Evolutionary conservation across 176 grass and related monocot species (phyloP), one percentile per base, ranked within the genome.

Genomic region (Aegilops speltoides): DNA sequence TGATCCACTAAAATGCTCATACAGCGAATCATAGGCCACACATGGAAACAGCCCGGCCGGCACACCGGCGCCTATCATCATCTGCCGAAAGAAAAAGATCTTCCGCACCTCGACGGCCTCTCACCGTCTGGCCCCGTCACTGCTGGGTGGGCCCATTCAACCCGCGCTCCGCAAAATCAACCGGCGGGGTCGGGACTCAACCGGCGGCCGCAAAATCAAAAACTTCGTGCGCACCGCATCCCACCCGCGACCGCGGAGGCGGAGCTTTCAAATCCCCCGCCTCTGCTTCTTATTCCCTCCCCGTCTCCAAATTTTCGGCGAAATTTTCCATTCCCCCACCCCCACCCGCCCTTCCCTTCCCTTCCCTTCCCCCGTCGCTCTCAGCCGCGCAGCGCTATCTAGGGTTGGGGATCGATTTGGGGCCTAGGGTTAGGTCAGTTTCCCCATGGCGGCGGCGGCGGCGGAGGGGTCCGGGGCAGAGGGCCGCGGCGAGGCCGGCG

Each of bases 241-340:
- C 23, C 61, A 63, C 68, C 15, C 17, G 33, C 19, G 17, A 20
- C 33, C 54, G 41, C 41, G 41, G 41, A 43, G 41, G 33, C 34
- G n/a, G 36, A 40, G 59, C 54, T 82, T 87, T 87, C 79, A 82
- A 82, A 77, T 77, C 86, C 45, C 45, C 56, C 78, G 52, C 79
- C 59, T 63, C 60, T 40, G 4, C 28, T 11, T 16, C 3, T 41
- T 4, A 17, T 13, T 63, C 4, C 33, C 25, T 60, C 14, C 19
- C 78, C 29, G 3, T 33, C n/a, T 38, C 57, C 5, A 11, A 6
- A 46, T 26, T 60, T 68, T 50, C 19, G 25, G 17, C 63, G 17
- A 77, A 68, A 59, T 9, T 43, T 68, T 4, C 65, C 61, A 24
- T 29, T 8, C 38, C 56, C 66, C 63, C 70, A 6, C 38, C 56